Evolutionary conservation across 2,329 filamentous ascomycete species (phyloP).

Genomic region (Zymoseptoria crescenta): DNA sequence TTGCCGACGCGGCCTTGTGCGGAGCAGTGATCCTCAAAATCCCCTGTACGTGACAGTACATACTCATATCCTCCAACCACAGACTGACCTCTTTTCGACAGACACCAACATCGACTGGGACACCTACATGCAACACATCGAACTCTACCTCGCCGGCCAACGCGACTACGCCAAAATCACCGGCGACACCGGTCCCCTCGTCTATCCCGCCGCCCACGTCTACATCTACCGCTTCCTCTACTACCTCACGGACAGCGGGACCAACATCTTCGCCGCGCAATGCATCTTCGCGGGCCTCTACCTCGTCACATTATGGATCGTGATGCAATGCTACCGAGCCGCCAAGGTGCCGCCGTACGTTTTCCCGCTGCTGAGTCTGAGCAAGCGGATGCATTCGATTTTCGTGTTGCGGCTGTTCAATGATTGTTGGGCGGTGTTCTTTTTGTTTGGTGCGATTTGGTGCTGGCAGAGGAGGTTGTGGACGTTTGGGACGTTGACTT

Average conservation of each 20-base stretch:
- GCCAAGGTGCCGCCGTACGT: slow-evolving; percentile 80
- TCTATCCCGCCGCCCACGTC: slow-evolving; percentile 91
- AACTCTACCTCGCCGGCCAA: slow-evolving; percentile 73
- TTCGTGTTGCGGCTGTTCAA: slow-evolving; percentile 93
- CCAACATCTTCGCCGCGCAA: slow-evolving; percentile 72
- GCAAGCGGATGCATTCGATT: slow-evolving; percentile 88
- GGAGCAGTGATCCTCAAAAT: slow-evolving; percentile 69
- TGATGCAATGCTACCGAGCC: slow-evolving; percentile 72
- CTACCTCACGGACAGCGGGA: slow-evolving; percentile 65
- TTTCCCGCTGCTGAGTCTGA: slow-evolving; percentile 75
- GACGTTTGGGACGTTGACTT: slow-evolving; percentile 64
- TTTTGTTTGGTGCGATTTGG: slow-evolving; percentile 75
- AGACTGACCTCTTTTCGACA: too few relatives aligned
- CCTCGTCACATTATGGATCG: slow-evolving; percentile 63
- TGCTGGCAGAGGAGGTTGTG: slow-evolving; percentile 67
- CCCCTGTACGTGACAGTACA: slow-evolving; percentile 58
- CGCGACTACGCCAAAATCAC: slow-evolving; percentile 79
- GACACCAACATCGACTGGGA: slow-evolving; percentile 98
- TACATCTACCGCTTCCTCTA: slow-evolving; percentile 82
- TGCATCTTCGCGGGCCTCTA: slow-evolving; percentile 75
- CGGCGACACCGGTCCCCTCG: slow-evolving; percentile 83
- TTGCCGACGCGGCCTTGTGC: slow-evolving; percentile 65
- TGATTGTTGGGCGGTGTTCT: slow-evolving; percentile 79
- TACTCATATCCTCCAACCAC: neutral
- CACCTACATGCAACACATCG: slow-evolving; percentile 92